A percentile compares a stretch with the other conserved stretches of the same genome.
Conservation (phyloP, 2,329 filamentous ascomycete species). For the Ophiobolus disseminans region DNA sequence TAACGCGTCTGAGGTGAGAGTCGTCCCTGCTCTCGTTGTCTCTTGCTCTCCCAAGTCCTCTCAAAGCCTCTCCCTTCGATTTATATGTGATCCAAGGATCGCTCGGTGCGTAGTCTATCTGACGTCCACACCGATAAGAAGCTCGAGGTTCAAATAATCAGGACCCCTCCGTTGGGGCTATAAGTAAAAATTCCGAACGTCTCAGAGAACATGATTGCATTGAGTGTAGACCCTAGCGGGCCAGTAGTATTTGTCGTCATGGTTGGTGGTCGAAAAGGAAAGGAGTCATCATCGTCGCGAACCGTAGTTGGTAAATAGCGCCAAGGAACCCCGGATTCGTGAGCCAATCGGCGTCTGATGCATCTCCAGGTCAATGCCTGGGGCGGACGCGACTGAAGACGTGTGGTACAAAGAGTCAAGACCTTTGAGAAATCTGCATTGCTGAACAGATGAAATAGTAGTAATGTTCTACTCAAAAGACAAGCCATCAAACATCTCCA, state of each 20-base stretch:
- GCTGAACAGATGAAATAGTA: slow-evolving; percentile 3
- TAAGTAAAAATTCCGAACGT: slow-evolving; percentile 44
- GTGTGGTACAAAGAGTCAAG: no score
- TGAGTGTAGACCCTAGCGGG: slow-evolving; percentile 34
- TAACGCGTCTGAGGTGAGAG: background rate
- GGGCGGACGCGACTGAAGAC: no score
- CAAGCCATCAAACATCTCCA: slow-evolving; percentile 15
- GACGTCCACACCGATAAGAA: slow-evolving; percentile 37
- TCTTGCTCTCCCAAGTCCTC: background rate
- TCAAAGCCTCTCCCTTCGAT: slow-evolving; percentile 4
- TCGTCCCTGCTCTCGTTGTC: background rate
- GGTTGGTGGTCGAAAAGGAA: slow-evolving; percentile 29
- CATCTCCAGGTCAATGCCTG: background rate
- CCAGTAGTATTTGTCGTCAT: slow-evolving; percentile 38
- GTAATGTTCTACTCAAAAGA: background rate
- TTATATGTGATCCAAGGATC: slow-evolving; percentile 14
- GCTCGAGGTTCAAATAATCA: slow-evolving; percentile 50
- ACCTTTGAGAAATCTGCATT: no score
- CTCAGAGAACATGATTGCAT: slow-evolving; percentile 19
- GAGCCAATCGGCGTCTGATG: slow-evolving; percentile 23
- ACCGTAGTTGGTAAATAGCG: slow-evolving; percentile 17
- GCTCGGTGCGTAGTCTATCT: slow-evolving; percentile 36
- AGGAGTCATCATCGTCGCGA: slow-evolving; percentile 30
- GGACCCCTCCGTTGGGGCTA: slow-evolving; percentile 64
- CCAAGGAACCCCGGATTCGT: slow-evolving; percentile 27